Evolutionary conservation across 495 filamentous ascomycete species (phyloP).

Genomic region (Letharia columbiana): DNA sequence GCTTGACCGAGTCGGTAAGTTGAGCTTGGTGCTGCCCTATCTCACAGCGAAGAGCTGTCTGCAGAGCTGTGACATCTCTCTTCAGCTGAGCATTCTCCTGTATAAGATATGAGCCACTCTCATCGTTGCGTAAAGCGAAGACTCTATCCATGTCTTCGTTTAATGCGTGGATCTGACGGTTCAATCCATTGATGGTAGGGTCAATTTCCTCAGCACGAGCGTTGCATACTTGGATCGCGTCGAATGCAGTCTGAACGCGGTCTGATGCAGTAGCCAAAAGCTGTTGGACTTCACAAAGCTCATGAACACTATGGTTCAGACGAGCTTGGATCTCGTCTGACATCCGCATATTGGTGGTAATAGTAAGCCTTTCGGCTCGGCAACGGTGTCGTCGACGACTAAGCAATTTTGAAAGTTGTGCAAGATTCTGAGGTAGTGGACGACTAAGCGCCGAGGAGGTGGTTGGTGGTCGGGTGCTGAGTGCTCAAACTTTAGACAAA

Average conservation of each 20-base stretch:
- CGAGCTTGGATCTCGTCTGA: neutral
- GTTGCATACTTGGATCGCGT: neutral
- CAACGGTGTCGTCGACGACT: neutral
- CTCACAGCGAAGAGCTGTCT: neutral
- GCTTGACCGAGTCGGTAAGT: neutral
- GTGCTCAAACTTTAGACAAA: neutral
- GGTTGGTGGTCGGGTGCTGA: neutral
- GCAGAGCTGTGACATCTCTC: neutral
- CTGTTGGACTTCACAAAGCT: neutral
- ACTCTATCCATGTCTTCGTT: neutral
- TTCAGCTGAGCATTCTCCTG: neutral
- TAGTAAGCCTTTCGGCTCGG: neutral
- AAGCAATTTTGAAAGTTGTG: neutral
- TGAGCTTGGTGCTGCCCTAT: neutral
- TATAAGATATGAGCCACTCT: neutral
- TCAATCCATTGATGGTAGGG: neutral
- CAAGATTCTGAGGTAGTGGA: neutral
- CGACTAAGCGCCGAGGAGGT: conserved; percentile 1
- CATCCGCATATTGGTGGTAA: neutral
- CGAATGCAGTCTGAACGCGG: neutral
- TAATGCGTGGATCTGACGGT: neutral
- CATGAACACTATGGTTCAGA: neutral
- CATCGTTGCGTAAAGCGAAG: neutral
- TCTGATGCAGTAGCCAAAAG: neutral
- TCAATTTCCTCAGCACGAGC: neutral